Conservation (phyloP, 257 asterid genomes). For the Nicotiana tabacum region DNA sequence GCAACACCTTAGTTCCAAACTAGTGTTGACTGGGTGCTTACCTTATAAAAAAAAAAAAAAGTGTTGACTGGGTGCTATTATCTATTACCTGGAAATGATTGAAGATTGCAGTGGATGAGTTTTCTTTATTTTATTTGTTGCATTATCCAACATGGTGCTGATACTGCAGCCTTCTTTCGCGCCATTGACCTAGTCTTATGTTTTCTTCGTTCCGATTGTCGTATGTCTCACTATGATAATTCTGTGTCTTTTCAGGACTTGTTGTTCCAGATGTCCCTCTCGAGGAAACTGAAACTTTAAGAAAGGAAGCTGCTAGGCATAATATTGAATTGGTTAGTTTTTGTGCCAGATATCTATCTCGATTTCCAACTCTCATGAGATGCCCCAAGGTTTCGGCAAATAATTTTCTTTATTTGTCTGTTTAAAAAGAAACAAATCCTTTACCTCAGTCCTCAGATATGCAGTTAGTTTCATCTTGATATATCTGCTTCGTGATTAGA, state of each 20-base stretch:
- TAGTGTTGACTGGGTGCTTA: too few species aligned
- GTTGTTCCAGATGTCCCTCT: conserved; percentile 91
- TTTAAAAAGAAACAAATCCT: background rate
- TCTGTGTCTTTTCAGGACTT: conserved; percentile 49
- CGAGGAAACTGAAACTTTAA: conserved; percentile 79
- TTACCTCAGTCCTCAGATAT: background rate
- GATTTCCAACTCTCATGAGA: background rate
- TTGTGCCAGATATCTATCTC: conserved; percentile 1
- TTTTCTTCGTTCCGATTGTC: background rate
- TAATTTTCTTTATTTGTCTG: background rate
- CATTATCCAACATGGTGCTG: background rate
- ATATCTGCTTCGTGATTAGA: background rate
- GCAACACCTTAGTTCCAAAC: too few species aligned
- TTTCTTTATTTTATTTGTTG: background rate
- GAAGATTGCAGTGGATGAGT: background rate
- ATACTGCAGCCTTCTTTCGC: background rate
- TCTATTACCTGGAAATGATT: background rate
- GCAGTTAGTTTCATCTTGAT: background rate
- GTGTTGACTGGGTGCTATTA: background rate
- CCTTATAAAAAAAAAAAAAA: too few species aligned
- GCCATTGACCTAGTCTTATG: background rate
- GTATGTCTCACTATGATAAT: background rate
- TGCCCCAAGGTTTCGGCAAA: background rate
- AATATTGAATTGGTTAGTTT: conserved; percentile 73
- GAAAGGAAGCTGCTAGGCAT: conserved; percentile 61